Evolutionary conservation across 805 yeast species (phyloP).

Genomic region (Wickerhamiella domercqiae): DNA sequence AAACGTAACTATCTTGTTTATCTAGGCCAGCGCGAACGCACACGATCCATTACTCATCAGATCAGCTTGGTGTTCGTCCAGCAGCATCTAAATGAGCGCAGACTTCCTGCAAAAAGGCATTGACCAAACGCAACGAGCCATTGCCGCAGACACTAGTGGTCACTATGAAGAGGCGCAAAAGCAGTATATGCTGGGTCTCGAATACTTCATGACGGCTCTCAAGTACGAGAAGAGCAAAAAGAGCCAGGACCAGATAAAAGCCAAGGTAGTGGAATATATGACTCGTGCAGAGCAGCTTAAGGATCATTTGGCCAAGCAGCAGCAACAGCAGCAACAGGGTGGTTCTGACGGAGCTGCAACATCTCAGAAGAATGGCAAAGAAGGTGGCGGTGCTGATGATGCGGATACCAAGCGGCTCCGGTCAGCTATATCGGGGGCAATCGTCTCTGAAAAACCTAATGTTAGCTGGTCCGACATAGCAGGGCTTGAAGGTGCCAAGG

Average conservation of each 20-base stretch:
- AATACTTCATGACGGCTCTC: constrained; percentile 87
- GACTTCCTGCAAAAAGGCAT: constrained; percentile 92
- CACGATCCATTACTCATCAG: too few relatives aligned
- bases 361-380: constrained; percentile 30
- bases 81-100: constrained; percentile 13
- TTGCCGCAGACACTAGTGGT: constrained; percentile 82
- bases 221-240: constrained; percentile 86
- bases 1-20: too few relatives aligned
- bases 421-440: constrained; percentile 84
- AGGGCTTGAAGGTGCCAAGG: constrained; percentile 89
- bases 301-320: constrained; percentile 59
- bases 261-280: constrained; percentile 81
- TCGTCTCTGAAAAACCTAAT: constrained; percentile 80
- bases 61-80: too few relatives aligned
- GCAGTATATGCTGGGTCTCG: constrained; percentile 80
- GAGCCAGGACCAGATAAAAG: constrained; percentile 74
- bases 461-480: constrained; percentile 93
- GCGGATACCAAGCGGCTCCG: constrained; percentile 78
- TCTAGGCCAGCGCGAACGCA: too few relatives aligned
- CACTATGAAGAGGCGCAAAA: constrained; percentile 89
- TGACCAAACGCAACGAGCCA: constrained; percentile 84
- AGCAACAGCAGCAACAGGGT: constrained; percentile 14
- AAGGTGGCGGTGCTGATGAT: constrained; percentile 45
- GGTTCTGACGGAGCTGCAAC: constrained; percentile 43
- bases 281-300: constrained; percentile 88